phyloP scores from a whole-genome alignment of 1,284 basidiomycete genomes.

The Schizopora paradoxa region DNA sequence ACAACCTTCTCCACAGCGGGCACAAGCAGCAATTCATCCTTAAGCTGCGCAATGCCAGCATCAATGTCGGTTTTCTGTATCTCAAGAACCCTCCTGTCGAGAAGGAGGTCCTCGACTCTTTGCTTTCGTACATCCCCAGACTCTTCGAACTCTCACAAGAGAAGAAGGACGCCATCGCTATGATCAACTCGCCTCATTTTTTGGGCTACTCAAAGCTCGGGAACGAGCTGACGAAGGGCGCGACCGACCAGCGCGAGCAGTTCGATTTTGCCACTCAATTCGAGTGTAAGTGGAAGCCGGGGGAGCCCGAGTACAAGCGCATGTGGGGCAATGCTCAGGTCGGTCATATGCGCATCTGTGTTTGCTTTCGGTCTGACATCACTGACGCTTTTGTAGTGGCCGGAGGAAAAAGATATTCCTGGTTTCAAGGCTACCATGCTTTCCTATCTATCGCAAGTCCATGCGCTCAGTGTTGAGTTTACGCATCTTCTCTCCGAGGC shows the following conservation, averaged over 20 bases:
- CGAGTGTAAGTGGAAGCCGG: constrained; percentile 45
- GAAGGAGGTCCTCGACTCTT: constrained; percentile 34
- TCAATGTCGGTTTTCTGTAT: constrained; percentile 67
- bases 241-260: constrained; percentile 61
- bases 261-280: constrained; percentile 62
- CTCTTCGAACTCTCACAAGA: constrained; percentile 57
- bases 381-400: constrained; percentile 55
- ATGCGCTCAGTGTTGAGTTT: constrained; percentile 51
- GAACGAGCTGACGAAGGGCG: constrained; percentile 57
- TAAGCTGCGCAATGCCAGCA: constrained; percentile 55
- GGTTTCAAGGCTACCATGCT: constrained; percentile 50
- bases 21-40: constrained; percentile 43
- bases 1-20: constrained; percentile 35
- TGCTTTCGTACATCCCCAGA: constrained; percentile 49
- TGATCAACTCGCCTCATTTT: constrained; percentile 62
- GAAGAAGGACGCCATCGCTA: constrained; percentile 52
- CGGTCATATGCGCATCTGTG: no score
- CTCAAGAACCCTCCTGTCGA: constrained; percentile 50
- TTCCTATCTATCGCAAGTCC: constrained; percentile 48
- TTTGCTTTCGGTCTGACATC: not conserved
- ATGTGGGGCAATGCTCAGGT: constrained; percentile 65
- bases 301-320: constrained; percentile 53
- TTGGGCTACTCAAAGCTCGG: constrained; percentile 60
- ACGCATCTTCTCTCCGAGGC: constrained; percentile 53
- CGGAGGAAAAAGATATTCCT: constrained; percentile 52